Evolutionary conservation across 2,329 filamentous ascomycete genomes (phyloP).

Genomic region (Calcarisporium arbuscula): DNA sequence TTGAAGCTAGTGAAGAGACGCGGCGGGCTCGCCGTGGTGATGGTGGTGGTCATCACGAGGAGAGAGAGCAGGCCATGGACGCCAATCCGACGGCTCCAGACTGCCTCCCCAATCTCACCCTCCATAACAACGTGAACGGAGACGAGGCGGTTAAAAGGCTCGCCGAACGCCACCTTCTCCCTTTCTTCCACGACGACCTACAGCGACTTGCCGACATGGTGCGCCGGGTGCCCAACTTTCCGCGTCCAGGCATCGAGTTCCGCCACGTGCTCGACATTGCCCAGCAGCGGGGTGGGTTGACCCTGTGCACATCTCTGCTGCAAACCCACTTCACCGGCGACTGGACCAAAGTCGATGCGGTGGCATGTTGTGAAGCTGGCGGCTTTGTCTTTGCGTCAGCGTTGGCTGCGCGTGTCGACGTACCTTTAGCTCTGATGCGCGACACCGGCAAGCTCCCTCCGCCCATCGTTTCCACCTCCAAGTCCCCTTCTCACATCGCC

Average conservation of each 20-base stretch:
- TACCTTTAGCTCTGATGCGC: conserved; percentile 45
- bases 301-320: conserved; percentile 45
- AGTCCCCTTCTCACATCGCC: conserved; percentile 47
- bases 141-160: conserved; percentile 31
- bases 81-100: conserved; percentile 16
- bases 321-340: conserved; percentile 35
- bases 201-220: conserved; percentile 45
- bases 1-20: conserved; percentile 34
- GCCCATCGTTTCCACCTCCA: conserved; percentile 43
- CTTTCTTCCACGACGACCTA: conserved; percentile 40
- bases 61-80: conserved; percentile 8
- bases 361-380: conserved; percentile 51
- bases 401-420: conserved; percentile 32
- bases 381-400: conserved; percentile 50
- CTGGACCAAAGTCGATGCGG: conserved; percentile 37
- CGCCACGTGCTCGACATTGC: conserved; percentile 51
- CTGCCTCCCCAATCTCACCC: conserved; percentile 38
- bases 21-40: conserved; percentile 28
- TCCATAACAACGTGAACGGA: conserved; percentile 44
- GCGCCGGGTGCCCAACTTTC: conserved; percentile 40
- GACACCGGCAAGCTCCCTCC: conserved; percentile 53
- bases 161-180: conserved; percentile 33
- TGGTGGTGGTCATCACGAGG: background rate
- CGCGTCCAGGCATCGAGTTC: conserved; percentile 44
- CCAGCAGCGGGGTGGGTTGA: conserved; percentile 43